phyloP scores from a whole-genome alignment of 768 basidiomycete genomes.

The Pleurotus giganteus region DNA sequence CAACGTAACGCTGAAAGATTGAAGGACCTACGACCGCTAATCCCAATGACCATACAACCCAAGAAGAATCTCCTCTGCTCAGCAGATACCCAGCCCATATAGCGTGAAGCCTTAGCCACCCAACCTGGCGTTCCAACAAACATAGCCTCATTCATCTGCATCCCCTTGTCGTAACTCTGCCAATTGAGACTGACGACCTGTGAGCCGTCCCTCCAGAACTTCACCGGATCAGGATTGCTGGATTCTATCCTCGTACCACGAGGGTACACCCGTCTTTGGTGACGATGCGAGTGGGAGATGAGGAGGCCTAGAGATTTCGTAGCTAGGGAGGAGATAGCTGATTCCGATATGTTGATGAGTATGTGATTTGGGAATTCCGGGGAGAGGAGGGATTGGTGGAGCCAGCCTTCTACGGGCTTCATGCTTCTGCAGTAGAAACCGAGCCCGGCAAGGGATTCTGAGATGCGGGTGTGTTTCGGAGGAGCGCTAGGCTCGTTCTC shows the following conservation, averaged over 20 bases:
- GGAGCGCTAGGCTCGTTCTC: conserved; percentile 18
- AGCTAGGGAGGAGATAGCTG: conserved; percentile 37
- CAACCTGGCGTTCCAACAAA: conserved; percentile 56
- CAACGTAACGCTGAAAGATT: neutral
- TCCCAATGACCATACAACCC: conserved; percentile 36
- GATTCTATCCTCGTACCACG: conserved; percentile 55
- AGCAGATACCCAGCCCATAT: conserved; percentile 19
- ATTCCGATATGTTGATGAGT: conserved; percentile 63
- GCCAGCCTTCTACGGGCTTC: conserved; percentile 57
- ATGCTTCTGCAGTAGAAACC: conserved; percentile 63
- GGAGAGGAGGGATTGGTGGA: conserved; percentile 30
- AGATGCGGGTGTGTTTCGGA: conserved; percentile 30
- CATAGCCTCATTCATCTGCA: conserved; percentile 64
- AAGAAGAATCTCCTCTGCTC: conserved; percentile 20
- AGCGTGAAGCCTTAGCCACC: conserved; percentile 44
- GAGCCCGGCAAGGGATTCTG: conserved; percentile 49
- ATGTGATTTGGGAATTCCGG: conserved; percentile 46
- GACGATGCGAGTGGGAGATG: conserved; percentile 36
- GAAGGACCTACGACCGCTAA: conserved; percentile 39
- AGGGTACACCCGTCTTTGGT: conserved; percentile 58
- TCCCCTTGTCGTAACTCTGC: conserved; percentile 57
- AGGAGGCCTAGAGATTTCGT: conserved; percentile 34
- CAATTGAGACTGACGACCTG: conserved; percentile 61
- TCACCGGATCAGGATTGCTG: conserved; percentile 49
- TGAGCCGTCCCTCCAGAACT: conserved; percentile 55